Percentiles rank a stretch among this genome's conserved stretches.
Conservation (phyloP, 768 basidiomycete genomes). For the Phallus indusiatus region DNA sequence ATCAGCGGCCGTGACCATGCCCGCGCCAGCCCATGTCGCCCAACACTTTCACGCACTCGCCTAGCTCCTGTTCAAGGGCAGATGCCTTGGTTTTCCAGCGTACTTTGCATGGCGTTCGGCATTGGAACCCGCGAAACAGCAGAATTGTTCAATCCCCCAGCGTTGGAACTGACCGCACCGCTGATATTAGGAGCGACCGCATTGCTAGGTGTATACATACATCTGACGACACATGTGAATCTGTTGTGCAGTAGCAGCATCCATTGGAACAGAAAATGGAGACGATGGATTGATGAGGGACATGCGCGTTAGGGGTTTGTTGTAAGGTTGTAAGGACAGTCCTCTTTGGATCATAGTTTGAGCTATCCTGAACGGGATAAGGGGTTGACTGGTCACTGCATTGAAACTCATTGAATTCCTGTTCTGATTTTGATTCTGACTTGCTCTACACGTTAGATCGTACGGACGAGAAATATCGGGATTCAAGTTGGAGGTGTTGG, state of each 20-base stretch:
- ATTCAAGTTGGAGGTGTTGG: not conserved
- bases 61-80: not conserved
- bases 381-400: not conserved
- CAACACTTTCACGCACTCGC: not conserved
- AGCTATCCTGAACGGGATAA: not conserved
- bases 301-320: not conserved
- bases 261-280: not conserved
- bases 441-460: not conserved
- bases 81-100: not conserved
- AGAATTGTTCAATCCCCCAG: not conserved
- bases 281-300: not conserved
- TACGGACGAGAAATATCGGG: constrained; percentile 3
- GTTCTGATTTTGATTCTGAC: constrained; percentile 7
- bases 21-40: not conserved
- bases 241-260: not conserved
- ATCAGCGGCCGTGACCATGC: not conserved
- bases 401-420: not conserved
- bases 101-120: not conserved
- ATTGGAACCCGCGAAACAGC: not conserved
- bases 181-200: not conserved
- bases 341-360: not conserved
- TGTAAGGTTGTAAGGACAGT: not conserved
- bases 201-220: not conserved
- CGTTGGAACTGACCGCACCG: not conserved
- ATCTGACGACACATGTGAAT: not conserved